These are phyloP conservation scores for Stenocarpella maydis DNA, from an alignment of 2,329 filamentous ascomycete species.

Conservation along the genomic window DNA sequence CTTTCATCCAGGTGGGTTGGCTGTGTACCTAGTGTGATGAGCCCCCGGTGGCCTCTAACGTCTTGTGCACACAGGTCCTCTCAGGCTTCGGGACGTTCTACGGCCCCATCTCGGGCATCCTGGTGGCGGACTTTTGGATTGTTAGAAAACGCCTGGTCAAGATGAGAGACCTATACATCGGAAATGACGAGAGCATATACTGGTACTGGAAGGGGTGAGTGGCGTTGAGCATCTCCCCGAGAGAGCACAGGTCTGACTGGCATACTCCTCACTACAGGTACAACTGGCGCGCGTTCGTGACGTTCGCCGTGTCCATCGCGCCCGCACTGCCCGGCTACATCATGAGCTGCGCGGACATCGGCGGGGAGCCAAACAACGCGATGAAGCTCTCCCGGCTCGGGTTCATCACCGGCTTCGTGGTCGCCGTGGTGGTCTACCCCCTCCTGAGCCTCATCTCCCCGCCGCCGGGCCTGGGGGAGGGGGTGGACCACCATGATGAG, in stretches of 20 bases:
- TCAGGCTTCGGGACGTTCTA: slow-evolving; percentile 39
- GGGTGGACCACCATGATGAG: slow-evolving; percentile 24
- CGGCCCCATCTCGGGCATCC: slow-evolving; percentile 36
- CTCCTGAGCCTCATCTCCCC: slow-evolving; percentile 15
- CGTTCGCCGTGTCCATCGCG: slow-evolving; percentile 28
- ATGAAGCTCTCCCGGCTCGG: slow-evolving; percentile 27
- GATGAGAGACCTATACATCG: slow-evolving; percentile 38
- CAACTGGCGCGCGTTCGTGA: slow-evolving; percentile 37
- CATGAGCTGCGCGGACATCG: slow-evolving; percentile 28
- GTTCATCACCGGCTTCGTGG: slow-evolving; percentile 23
- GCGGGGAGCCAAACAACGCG: slow-evolving; percentile 23
- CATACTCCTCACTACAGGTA: not conserved
- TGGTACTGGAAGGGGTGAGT: slow-evolving; percentile 34
- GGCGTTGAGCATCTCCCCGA: too few relatives aligned
- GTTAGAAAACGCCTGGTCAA: slow-evolving; percentile 37
- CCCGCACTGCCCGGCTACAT: slow-evolving; percentile 30
- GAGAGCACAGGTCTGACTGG: not conserved
- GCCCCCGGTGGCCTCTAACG: not conserved
- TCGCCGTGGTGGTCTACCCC: slow-evolving; percentile 21
- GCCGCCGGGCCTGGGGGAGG: slow-evolving; percentile 26
- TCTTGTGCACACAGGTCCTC: slow-evolving; percentile 30
- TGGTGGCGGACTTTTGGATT: slow-evolving; percentile 38
- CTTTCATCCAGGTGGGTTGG: slow-evolving; percentile 23
- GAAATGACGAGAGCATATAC: slow-evolving; percentile 38
- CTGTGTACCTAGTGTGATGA: too few relatives aligned